Conservation (phyloP, 768 basidiomycete species). For the Suillus bovinus region DNA sequence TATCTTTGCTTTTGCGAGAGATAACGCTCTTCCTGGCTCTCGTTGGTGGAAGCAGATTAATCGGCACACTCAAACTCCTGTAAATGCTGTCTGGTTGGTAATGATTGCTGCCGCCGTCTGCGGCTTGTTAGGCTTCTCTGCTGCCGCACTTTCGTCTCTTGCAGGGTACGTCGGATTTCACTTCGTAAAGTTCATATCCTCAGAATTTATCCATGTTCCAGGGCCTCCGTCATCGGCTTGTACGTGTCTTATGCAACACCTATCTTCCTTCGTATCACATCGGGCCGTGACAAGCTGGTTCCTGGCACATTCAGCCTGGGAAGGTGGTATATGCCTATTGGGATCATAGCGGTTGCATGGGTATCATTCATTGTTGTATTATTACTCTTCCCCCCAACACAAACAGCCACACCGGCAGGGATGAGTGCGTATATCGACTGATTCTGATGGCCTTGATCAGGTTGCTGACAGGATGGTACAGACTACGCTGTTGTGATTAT, state of each 20-base stretch:
- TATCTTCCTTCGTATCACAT: slow-evolving; percentile 72
- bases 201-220: slow-evolving; percentile 25
- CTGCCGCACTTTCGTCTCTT: slow-evolving; percentile 60
- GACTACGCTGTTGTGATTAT: slow-evolving; percentile 73
- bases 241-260: slow-evolving; percentile 67
- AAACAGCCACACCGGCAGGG: slow-evolving; percentile 38
- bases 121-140: slow-evolving; percentile 66
- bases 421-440: slow-evolving; percentile 54
- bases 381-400: slow-evolving; percentile 55
- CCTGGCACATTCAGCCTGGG: slow-evolving; percentile 67
- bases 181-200: neutral
- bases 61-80: slow-evolving; percentile 60
- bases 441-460: neutral
- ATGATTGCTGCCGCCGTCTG: slow-evolving; percentile 56
- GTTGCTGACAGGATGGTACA: slow-evolving; percentile 25
- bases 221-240: slow-evolving; percentile 69
- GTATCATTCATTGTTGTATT: slow-evolving; percentile 61
- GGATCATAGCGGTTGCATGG: slow-evolving; percentile 64
- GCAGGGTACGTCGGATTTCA: slow-evolving; percentile 51
- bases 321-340: slow-evolving; percentile 58
- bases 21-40: slow-evolving; percentile 74
- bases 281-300: slow-evolving; percentile 54
- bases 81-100: slow-evolving; percentile 77
- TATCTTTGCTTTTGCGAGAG: slow-evolving; percentile 73
- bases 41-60: slow-evolving; percentile 69